A percentile compares a stretch with the other conserved stretches of the same genome.
phyloP scores from a whole-genome alignment of 2,329 filamentous ascomycete genomes.

The Paradendryphiella salina region DNA sequence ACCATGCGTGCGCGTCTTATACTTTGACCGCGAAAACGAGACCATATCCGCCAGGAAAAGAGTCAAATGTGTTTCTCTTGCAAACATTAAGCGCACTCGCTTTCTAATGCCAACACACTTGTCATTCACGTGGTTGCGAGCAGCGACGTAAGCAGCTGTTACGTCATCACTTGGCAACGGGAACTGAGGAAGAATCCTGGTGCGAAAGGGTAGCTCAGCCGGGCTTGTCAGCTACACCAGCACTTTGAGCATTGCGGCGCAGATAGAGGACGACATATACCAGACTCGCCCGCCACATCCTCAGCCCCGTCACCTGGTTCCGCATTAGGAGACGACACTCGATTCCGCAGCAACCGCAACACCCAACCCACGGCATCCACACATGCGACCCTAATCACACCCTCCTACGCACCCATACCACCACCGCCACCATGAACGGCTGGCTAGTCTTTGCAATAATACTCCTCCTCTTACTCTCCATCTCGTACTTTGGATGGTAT shows the following conservation, averaged over 20 bases:
- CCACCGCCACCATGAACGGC: conserved; percentile 43
- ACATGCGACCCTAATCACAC: conserved; percentile 14
- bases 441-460: conserved; percentile 69
- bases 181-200: conserved; percentile 2
- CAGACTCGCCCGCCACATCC: background rate
- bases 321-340: background rate
- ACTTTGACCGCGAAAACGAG: background rate
- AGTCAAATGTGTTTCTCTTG: too few relatives aligned
- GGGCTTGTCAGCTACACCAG: conserved; percentile 21
- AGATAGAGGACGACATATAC: conserved; percentile 5
- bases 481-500: conserved; percentile 69
- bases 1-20: background rate
- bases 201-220: conserved; percentile 27
- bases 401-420: background rate
- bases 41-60: background rate
- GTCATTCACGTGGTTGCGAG: background rate
- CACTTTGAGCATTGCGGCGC: conserved; percentile 14
- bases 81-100: too few relatives aligned
- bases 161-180: conserved; percentile 34
- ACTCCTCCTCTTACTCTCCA: conserved; percentile 64
- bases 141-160: conserved; percentile 18
- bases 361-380: conserved; percentile 10
- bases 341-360: background rate
- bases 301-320: background rate
- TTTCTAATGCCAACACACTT: too few relatives aligned